Percentiles rank a stretch among this genome's conserved stretches.
These are phyloP conservation scores for Monosporascus sp. DNA, from an alignment of 2,329 filamentous ascomycete genomes.

Conservation along the genomic window DNA sequence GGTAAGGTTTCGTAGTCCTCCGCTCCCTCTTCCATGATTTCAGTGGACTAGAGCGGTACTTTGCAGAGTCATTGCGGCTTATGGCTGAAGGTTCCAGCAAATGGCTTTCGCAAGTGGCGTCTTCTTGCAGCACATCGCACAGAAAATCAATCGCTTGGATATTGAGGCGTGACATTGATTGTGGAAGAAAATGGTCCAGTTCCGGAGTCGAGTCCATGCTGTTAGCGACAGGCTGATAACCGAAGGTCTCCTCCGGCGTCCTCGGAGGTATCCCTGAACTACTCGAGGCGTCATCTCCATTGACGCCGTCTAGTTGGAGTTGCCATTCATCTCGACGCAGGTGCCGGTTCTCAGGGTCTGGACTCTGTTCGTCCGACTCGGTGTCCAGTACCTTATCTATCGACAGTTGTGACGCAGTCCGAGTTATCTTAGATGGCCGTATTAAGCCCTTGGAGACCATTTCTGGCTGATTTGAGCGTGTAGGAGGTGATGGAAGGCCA, in stretches of 20 bases:
- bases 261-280: slow-evolving; percentile 15
- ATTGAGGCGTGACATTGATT: slow-evolving; percentile 50
- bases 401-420: slow-evolving; percentile 14
- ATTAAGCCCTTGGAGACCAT: slow-evolving; percentile 18
- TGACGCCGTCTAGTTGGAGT: slow-evolving; percentile 16
- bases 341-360: slow-evolving; percentile 7
- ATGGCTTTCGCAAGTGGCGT: slow-evolving; percentile 47
- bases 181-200: slow-evolving; percentile 42
- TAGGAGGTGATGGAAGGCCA: slow-evolving; percentile 13
- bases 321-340: slow-evolving; percentile 8
- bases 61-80: slow-evolving; percentile 18
- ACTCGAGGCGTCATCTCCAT: slow-evolving; percentile 18
- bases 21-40: slow-evolving; percentile 31
- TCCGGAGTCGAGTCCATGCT: slow-evolving; percentile 14
- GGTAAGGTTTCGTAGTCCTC: slow-evolving; percentile 18
- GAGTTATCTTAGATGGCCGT: slow-evolving; percentile 13
- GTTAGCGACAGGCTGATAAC: slow-evolving; percentile 7
- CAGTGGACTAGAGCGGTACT: slow-evolving; percentile 17
- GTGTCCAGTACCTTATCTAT: slow-evolving; percentile 14
- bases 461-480: slow-evolving; percentile 13
- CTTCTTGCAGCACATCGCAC: slow-evolving; percentile 54
- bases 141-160: slow-evolving; percentile 55
- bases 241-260: slow-evolving; percentile 13
- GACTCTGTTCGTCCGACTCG: slow-evolving; percentile 7
- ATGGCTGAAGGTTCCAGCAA: slow-evolving; percentile 37